phyloP scores from a whole-genome alignment of 2,329 filamentous ascomycete species.

The Metarhizium rileyi region DNA sequence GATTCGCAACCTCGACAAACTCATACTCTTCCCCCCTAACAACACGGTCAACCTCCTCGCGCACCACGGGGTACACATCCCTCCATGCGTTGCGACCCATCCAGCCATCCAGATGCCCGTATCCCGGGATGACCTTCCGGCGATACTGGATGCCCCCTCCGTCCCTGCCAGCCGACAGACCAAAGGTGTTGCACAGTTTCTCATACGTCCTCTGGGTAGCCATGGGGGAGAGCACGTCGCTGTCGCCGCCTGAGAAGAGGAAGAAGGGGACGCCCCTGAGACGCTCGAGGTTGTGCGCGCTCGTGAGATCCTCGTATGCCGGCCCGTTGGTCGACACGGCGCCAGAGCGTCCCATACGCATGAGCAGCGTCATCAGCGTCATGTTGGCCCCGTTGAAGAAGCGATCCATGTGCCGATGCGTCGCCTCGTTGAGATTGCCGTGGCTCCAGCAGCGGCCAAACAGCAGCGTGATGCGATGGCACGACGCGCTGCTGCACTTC shows the following conservation, averaged over 20 bases:
- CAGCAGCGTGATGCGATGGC: constrained; percentile 49
- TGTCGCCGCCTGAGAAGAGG: constrained; percentile 46
- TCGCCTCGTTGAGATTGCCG: constrained; percentile 54
- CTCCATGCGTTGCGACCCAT: constrained; percentile 50
- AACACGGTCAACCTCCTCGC: constrained; percentile 45
- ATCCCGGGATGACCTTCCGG: constrained; percentile 43
- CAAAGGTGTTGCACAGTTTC: constrained; percentile 41
- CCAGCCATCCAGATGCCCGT: constrained; percentile 53
- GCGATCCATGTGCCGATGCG: constrained; percentile 49
- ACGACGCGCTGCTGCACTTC: constrained; percentile 51
- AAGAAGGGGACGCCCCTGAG: constrained; percentile 45
- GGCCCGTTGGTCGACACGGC: constrained; percentile 43
- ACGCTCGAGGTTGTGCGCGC: constrained; percentile 36
- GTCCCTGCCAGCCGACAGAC: constrained; percentile 19
- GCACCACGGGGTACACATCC: constrained; percentile 48
- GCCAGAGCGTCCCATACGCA: constrained; percentile 43
- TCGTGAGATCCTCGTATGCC: constrained; percentile 36
- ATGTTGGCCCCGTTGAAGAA: constrained; percentile 56
- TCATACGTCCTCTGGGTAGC: constrained; percentile 45
- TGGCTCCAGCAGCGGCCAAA: constrained; percentile 57
- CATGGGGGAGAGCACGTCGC: constrained; percentile 44
- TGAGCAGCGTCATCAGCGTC: constrained; percentile 45
- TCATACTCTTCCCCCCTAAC: constrained; percentile 2
- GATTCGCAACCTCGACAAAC: background rate
- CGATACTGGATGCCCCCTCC: constrained; percentile 34